A percentile compares a stretch with the other conserved stretches of the same genome.
These are phyloP conservation scores for Fusarium coffeatum DNA, from an alignment of 2,329 filamentous ascomycete genomes.

Conservation along the genomic window DNA sequence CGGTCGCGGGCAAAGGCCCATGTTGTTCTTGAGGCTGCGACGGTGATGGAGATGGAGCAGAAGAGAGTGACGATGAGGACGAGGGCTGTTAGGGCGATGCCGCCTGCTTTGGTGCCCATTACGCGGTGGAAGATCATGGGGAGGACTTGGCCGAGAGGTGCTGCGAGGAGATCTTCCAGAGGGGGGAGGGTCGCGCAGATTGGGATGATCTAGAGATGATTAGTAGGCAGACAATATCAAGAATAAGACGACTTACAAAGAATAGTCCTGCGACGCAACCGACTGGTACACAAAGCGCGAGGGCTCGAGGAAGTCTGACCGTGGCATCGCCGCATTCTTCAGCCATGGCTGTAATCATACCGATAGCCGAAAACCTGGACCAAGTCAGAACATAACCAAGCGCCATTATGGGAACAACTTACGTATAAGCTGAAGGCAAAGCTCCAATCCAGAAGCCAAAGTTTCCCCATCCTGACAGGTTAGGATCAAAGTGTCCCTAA, in stretches of 20 bases:
- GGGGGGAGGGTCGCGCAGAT: slow-evolving; percentile 74
- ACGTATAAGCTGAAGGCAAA: slow-evolving; percentile 57
- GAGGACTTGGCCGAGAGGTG: slow-evolving; percentile 79
- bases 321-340: slow-evolving; percentile 70
- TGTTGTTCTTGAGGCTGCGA: slow-evolving; percentile 78
- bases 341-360: slow-evolving; percentile 65
- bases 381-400: not conserved
- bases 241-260: slow-evolving; percentile 63
- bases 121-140: slow-evolving; percentile 79
- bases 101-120: slow-evolving; percentile 79
- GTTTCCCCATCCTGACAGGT: slow-evolving; percentile 74
- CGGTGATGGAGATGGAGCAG: slow-evolving; percentile 78
- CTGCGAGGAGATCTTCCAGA: slow-evolving; percentile 70
- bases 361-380: slow-evolving; percentile 57
- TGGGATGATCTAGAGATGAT: slow-evolving; percentile 33
- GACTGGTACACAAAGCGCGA: slow-evolving; percentile 73
- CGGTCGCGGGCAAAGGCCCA: slow-evolving; percentile 82
- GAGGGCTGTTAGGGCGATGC: slow-evolving; percentile 79
- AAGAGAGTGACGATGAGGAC: slow-evolving; percentile 82
- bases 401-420: not conserved
- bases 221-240: accelerated
- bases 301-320: slow-evolving; percentile 72
- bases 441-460: slow-evolving; percentile 68
- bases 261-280: slow-evolving; percentile 70
- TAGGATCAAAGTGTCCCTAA: slow-evolving; percentile 75